Percentiles rank a stretch among this genome's conserved stretches.
These are phyloP conservation scores for Syzygium malaccense DNA, from an alignment of 441 rosid species.

Conservation along the genomic window DNA sequence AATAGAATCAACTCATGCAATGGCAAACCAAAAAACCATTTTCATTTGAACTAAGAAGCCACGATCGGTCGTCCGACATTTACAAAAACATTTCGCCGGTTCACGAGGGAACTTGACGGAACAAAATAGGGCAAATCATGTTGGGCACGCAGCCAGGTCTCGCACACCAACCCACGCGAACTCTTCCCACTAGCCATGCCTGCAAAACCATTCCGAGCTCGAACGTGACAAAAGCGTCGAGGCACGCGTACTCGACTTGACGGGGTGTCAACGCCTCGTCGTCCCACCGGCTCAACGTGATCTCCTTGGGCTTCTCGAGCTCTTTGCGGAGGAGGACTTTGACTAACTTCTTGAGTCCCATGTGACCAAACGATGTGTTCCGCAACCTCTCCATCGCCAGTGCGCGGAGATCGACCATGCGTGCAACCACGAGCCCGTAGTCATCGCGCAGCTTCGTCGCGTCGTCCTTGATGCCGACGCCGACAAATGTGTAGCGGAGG, in stretches of 20 bases:
- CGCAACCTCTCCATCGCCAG: background rate
- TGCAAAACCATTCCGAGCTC: background rate
- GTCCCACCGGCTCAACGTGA: conserved; percentile 3
- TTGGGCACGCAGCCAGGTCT: background rate
- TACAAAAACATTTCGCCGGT: background rate
- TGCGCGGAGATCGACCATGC: background rate
- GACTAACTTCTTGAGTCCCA: background rate
- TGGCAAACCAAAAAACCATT: background rate
- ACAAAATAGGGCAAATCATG: background rate
- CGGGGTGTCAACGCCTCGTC: background rate
- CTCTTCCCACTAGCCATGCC: background rate
- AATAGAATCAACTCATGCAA: background rate
- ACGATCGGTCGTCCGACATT: background rate
- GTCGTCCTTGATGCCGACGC: background rate
- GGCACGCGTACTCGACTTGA: background rate
- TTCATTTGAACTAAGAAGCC: background rate
- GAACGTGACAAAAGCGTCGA: conserved; percentile 4
- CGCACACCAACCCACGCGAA: background rate
- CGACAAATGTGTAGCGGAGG: background rate
- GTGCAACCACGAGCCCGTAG: background rate
- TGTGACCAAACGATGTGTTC: background rate
- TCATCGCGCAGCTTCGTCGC: background rate
- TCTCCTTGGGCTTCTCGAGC: background rate
- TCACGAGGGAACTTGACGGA: background rate
- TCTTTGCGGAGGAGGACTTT: background rate